Conservation (phyloP, 129 eudicot species). For the Logfia minima region DNA sequence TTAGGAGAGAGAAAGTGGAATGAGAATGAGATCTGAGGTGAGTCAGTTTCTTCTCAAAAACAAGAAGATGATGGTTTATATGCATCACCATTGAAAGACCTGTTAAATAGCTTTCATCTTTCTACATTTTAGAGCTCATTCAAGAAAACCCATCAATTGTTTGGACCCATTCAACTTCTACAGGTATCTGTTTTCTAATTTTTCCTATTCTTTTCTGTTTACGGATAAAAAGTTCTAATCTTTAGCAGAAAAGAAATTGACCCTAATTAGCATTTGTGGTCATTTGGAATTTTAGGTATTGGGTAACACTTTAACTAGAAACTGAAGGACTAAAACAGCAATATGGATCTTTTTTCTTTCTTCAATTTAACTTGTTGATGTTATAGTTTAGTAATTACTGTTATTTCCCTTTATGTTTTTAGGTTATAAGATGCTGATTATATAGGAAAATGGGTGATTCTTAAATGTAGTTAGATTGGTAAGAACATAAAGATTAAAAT, state of each 20-base stretch:
- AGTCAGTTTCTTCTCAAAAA: constrained; percentile 1
- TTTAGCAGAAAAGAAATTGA: not conserved
- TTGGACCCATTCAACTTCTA: constrained; percentile 13
- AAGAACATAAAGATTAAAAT: constrained; percentile 31
- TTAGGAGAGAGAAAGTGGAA: constrained; percentile 13
- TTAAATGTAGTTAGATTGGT: not conserved
- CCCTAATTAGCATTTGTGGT: constrained; percentile 7
- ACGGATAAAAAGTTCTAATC: not conserved
- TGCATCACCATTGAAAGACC: not conserved
- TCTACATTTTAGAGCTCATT: constrained; percentile 10
- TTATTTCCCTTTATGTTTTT: constrained; percentile 1
- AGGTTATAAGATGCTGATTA: not conserved
- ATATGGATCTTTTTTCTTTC: constrained; percentile 13
- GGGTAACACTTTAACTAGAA: not conserved
- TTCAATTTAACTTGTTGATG: not conserved
- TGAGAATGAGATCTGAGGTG: constrained; percentile 24
- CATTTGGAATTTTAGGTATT: not conserved
- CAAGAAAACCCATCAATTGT: constrained; percentile 24
- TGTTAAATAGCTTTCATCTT: constrained; percentile 11
- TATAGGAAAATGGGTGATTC: constrained; percentile 1
- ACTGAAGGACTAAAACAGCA: not conserved
- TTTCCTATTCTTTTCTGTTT: not conserved
- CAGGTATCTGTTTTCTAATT: constrained; percentile 11
- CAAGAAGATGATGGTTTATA: constrained; percentile 1
- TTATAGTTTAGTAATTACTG: not conserved